Evolutionary conservation across 2,329 filamentous ascomycete genomes (phyloP).

Genomic region (Aurifilum marmelostoma): DNA sequence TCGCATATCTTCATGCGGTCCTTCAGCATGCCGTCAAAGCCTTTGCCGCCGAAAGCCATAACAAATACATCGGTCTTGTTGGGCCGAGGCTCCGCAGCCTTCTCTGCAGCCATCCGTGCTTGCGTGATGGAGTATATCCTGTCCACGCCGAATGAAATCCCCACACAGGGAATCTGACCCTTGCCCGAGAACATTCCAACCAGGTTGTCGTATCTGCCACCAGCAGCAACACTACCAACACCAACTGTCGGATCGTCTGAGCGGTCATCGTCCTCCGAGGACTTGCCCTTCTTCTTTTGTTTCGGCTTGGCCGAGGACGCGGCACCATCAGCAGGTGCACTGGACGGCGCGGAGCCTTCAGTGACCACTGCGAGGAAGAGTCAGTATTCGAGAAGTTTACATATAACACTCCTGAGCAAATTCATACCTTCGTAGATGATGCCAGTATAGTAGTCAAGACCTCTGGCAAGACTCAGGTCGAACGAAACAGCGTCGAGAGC

Average conservation of each 20-base stretch:
- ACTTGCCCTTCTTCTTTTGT: conserved; percentile 54
- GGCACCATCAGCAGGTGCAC: conserved; percentile 41
- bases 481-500: conserved; percentile 75
- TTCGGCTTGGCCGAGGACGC: conserved; percentile 43
- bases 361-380: conserved; percentile 21
- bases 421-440: conserved; percentile 37
- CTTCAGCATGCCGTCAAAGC: conserved; percentile 76
- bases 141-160: conserved; percentile 88
- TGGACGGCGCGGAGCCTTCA: conserved; percentile 36
- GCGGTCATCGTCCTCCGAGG: conserved; percentile 63
- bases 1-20: conserved; percentile 83
- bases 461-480: conserved; percentile 86
- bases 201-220: conserved; percentile 84
- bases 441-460: conserved; percentile 78
- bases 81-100: conserved; percentile 40
- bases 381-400: background rate
- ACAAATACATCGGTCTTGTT: conserved; percentile 89
- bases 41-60: conserved; percentile 92
- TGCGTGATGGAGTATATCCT: conserved; percentile 90
- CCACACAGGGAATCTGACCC: conserved; percentile 80
- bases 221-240: conserved; percentile 84
- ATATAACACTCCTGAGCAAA: conserved; percentile 8
- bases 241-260: conserved; percentile 80
- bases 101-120: conserved; percentile 67
- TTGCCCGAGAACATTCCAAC: conserved; percentile 85